Evolutionary conservation across 352 stramenopile genomes (phyloP).

Genomic region (Phytophthora tentaculata): DNA sequence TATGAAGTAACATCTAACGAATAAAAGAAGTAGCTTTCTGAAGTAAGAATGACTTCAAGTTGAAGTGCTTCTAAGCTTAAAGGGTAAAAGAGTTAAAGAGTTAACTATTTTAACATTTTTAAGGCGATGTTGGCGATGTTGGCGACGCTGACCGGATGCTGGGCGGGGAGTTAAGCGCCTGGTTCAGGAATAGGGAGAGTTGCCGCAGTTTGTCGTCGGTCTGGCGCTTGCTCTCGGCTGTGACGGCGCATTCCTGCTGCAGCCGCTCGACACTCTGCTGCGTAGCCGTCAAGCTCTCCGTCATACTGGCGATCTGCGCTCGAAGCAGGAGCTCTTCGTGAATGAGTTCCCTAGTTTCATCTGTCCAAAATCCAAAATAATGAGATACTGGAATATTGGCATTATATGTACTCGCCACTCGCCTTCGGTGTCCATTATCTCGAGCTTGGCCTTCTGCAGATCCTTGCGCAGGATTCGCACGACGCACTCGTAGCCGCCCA

Average conservation of each 20-base stretch:
- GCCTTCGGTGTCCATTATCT: conserved; percentile 60
- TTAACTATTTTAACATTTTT: too few relatives aligned
- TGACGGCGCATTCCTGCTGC: conserved; percentile 55
- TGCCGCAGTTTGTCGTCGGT: conserved; percentile 62
- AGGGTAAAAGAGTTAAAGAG: too few relatives aligned
- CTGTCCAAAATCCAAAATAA: too few relatives aligned
- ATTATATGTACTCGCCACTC: too few relatives aligned
- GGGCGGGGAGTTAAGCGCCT: conserved; percentile 33
- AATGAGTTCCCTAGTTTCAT: conserved; percentile 56
- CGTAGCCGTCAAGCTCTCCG: conserved; percentile 38
- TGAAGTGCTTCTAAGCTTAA: conserved; percentile 16
- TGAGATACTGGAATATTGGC: too few relatives aligned
- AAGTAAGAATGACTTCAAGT: conserved; percentile 3
- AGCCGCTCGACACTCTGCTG: conserved; percentile 48
- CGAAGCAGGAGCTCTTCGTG: conserved; percentile 65
- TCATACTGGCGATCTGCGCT: conserved; percentile 51
- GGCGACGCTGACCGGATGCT: conserved; percentile 16
- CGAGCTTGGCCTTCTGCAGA: conserved; percentile 54
- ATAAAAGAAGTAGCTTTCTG: conserved; percentile 9
- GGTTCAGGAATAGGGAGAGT: conserved; percentile 61
- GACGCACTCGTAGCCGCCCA: conserved; percentile 65
- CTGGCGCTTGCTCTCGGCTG: conserved; percentile 55
- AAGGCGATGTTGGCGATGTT: conserved; percentile 8
- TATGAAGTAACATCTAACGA: conserved; percentile 32
- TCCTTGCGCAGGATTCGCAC: conserved; percentile 62